Evolutionary conservation across 441 rosid genomes (phyloP), one percentile per base, ranked within the genome.

Genomic region (Brassica hybrid): DNA sequence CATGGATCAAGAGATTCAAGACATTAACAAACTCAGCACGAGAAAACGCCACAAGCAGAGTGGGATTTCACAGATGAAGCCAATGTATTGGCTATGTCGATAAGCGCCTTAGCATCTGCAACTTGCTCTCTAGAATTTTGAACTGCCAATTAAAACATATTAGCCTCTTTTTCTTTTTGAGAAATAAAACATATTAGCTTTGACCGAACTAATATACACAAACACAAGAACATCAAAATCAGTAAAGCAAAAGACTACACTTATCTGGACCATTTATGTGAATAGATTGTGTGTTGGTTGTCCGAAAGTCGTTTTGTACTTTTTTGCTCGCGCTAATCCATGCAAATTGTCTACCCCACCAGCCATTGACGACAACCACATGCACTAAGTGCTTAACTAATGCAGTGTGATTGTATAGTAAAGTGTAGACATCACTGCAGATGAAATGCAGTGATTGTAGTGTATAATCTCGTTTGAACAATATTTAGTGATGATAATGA

Each of bases 11-110:
- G 38, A 7, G 23, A 21, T 0, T 71, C 78, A 94, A 78, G 69
- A 85, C 64, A 62, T 80, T 82, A 57, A 94, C 78, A 56, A 89
- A 94, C 56, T 89, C 94, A 14, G 86, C 80, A 1, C 88, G 82
- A 19, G 87, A 90, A 62, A 90, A 34, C 80, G 19, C 94, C 94
- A 30, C 83, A 85, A 65, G 74, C 78, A 61, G 89, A 84, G 18
- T 83, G 85, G 2, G 96, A 86, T 85, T 88, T 87, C 23, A 89
- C 93, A 4, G 97, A 91, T 36, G 85, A 76, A 56, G 81, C 83
- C 86, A 94, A 69, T 0, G 87, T 79, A 75, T 69, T 83, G 1
- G 96, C 70, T 6, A 94, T 76, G 38, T 86, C 94, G 76, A 86
- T 30, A 70, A 94, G 82, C 12, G 94, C 94, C 80, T 94, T 96